Evolutionary conservation across 345 rosid species (phyloP).

Genomic region (Euphorbia pulcherrima): DNA sequence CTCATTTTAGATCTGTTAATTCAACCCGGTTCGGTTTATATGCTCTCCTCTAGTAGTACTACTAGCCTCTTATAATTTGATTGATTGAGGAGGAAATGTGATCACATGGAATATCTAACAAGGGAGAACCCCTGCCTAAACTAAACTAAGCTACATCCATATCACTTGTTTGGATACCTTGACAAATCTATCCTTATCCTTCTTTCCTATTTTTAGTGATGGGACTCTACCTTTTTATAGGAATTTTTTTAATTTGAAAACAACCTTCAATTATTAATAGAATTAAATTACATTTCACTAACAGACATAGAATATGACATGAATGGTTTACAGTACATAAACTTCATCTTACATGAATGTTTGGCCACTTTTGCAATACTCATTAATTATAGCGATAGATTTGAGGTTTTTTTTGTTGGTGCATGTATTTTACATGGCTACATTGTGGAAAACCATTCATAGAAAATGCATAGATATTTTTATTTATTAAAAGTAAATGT

Average conservation of each 20-base stretch:
- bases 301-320: not conserved
- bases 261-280: not conserved
- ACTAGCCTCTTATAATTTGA: not conserved
- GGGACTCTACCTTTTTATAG: not conserved
- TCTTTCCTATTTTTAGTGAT: constrained; percentile 4
- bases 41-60: too few species aligned
- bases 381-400: not conserved
- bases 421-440: not conserved
- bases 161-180: not conserved
- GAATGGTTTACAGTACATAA: not conserved
- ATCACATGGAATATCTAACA: constrained; percentile 11
- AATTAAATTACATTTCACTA: not conserved
- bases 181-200: constrained; percentile 11
- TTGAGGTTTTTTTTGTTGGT: not conserved
- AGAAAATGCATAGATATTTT: too few species aligned
- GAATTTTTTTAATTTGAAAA: not conserved
- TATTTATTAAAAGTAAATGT: too few species aligned
- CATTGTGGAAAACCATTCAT: not conserved
- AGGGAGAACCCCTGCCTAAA: constrained; percentile 17
- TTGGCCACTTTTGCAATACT: not conserved
- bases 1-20: too few species aligned
- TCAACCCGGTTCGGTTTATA: too few species aligned
- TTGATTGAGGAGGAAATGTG: constrained; percentile 12
- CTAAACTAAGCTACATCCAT: constrained; percentile 11
- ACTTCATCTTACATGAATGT: not conserved